These are phyloP conservation scores for Mrakia gelida DNA, from an alignment of 768 basidiomycete species.

Conservation along the genomic window DNA sequence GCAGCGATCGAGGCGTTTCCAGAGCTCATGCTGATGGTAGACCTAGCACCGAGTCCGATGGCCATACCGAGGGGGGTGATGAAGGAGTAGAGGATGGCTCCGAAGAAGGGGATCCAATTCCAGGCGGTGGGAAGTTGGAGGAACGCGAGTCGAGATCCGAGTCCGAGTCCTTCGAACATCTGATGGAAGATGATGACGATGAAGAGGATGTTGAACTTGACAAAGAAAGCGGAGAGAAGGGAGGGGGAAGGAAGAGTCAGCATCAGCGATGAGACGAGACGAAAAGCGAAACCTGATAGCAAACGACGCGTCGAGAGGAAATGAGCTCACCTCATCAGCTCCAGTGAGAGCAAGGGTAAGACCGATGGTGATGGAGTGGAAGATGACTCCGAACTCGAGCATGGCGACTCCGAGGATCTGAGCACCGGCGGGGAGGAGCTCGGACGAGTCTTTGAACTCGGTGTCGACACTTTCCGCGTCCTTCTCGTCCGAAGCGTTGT, in stretches of 20 bases:
- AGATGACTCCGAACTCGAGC: slow-evolving; percentile 65
- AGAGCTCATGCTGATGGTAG: slow-evolving; percentile 37
- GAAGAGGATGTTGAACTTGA: slow-evolving; percentile 74
- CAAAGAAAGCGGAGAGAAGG: slow-evolving; percentile 43
- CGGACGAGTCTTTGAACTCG: slow-evolving; percentile 5
- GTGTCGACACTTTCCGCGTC: not conserved
- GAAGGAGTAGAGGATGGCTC: slow-evolving; percentile 63
- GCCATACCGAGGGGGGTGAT: slow-evolving; percentile 88
- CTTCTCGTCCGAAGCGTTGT: not conserved
- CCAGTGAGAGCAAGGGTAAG: slow-evolving; percentile 73
- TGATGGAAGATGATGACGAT: slow-evolving; percentile 88
- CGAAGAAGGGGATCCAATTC: slow-evolving; percentile 53
- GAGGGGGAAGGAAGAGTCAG: not conserved
- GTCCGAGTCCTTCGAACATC: slow-evolving; percentile 86
- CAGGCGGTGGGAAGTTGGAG: slow-evolving; percentile 49
- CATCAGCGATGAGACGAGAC: not conserved
- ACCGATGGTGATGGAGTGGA: slow-evolving; percentile 61
- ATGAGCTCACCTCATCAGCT: not conserved
- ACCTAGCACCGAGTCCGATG: slow-evolving; percentile 67
- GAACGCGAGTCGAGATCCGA: slow-evolving; percentile 60
- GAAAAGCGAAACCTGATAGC: too few species aligned
- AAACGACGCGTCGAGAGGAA: too few species aligned
- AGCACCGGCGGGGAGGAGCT: slow-evolving; percentile 45
- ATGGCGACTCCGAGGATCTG: slow-evolving; percentile 86
- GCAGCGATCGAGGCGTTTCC: slow-evolving; percentile 56